Percentiles rank a stretch among this genome's conserved stretches.
phyloP scores from a whole-genome alignment of 129 eudicot genomes.

The Artemisia tridentata region DNA sequence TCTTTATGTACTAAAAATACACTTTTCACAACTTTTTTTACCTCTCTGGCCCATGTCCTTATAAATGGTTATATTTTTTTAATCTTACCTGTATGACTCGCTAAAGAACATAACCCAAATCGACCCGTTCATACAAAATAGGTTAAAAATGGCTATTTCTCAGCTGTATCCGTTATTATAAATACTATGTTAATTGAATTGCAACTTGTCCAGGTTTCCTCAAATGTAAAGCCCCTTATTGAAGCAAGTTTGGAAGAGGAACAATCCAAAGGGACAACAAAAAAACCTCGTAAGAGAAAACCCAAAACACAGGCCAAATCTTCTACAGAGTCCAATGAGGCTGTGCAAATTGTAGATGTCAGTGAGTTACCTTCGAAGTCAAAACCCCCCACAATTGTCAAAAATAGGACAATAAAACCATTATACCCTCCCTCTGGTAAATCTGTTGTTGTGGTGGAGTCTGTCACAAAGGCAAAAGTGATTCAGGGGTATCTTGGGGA shows the following conservation, averaged over 20 bases:
- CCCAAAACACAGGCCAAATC: conserved; percentile 32
- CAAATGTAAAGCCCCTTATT: conserved; percentile 23
- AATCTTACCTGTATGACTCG: not conserved
- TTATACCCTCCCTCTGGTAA: conserved; percentile 79
- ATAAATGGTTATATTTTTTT: too few relatives aligned
- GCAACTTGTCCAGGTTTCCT: conserved; percentile 43
- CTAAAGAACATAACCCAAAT: not conserved
- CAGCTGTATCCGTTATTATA: not conserved
- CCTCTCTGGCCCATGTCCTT: too few relatives aligned
- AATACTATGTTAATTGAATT: conserved; percentile 31
- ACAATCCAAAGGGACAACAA: conserved; percentile 30
- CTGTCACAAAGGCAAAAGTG: conserved; percentile 87
- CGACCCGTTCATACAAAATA: not conserved
- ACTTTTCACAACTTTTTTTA: not conserved
- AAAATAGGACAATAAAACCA: conserved; percentile 39
- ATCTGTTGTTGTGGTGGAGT: conserved; percentile 90
- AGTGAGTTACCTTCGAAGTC: conserved; percentile 32
- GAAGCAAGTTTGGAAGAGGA: conserved; percentile 43
- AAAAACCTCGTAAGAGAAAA: conserved; percentile 32
- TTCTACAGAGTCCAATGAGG: conserved; percentile 19
- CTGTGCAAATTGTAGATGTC: conserved; percentile 24
- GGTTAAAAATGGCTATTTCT: not conserved
- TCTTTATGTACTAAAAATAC: not conserved
- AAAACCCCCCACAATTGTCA: conserved; percentile 22
- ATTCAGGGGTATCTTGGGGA: conserved; percentile 97